These are phyloP conservation scores for Lipomyces oligophaga DNA, from an alignment of 805 yeast genomes.

Conservation along the genomic window DNA sequence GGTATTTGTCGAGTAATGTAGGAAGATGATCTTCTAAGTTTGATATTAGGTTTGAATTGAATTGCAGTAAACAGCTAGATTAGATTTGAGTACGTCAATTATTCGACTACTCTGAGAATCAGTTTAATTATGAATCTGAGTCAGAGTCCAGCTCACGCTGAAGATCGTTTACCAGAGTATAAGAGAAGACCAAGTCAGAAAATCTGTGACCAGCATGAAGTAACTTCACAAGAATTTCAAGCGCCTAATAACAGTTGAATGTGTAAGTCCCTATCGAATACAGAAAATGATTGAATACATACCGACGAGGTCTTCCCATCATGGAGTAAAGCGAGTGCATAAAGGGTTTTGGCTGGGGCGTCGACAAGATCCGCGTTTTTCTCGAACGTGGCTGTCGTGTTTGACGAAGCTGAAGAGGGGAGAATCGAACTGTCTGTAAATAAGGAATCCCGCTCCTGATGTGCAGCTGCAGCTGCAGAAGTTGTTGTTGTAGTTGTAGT, in stretches of 20 bases:
- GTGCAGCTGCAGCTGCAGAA: background rate
- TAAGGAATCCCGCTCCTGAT: background rate
- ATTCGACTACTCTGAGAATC: too few species aligned
- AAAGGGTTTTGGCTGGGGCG: too few species aligned
- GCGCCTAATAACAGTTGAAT: slow-evolving; percentile 5
- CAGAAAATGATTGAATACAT: background rate
- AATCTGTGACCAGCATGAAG: slow-evolving; percentile 14
- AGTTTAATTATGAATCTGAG: too few species aligned
- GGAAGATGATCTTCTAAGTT: too few species aligned
- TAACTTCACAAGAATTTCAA: slow-evolving; percentile 3
- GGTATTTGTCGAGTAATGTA: background rate
- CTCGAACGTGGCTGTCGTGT: background rate
- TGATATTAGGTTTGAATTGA: too few species aligned
- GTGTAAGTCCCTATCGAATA: background rate
- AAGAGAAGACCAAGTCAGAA: slow-evolving; percentile 14
- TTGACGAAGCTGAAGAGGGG: background rate
- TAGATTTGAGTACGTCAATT: too few species aligned
- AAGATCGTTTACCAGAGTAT: too few species aligned
- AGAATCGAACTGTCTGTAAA: background rate
- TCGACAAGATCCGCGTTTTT: slow-evolving; percentile 1
- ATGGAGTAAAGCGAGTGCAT: slow-evolving; percentile 22
- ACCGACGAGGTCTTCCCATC: slow-evolving; percentile 18
- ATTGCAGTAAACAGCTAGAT: too few species aligned
- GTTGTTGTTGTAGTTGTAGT: slow-evolving; percentile 1
- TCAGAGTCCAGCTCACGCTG: too few species aligned